Conservation (phyloP, 163 green algal species). For the Chlorella variabilis region DNA sequence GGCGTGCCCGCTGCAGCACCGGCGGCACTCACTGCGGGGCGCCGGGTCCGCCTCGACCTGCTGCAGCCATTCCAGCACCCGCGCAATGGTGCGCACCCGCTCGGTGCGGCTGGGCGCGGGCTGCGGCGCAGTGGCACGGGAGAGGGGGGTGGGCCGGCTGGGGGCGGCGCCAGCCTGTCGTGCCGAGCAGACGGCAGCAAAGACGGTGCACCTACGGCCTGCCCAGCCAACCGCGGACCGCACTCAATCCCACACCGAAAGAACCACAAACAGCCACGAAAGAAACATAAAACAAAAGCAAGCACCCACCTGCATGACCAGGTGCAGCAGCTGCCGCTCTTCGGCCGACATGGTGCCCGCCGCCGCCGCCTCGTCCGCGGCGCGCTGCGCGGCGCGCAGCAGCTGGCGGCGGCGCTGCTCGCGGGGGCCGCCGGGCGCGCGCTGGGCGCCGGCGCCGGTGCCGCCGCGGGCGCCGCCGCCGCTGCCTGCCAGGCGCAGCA, state of each 20-base stretch:
- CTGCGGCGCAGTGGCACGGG: background rate
- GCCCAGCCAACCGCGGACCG: background rate
- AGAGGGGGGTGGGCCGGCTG: background rate
- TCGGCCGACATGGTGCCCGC: background rate
- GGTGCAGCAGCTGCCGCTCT: background rate
- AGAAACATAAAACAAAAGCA: too few relatives aligned
- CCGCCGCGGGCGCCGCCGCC: background rate
- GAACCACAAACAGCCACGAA: too few relatives aligned
- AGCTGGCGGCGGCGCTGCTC: constrained; percentile 10
- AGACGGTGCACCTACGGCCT: too few relatives aligned
- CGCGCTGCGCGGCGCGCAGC: background rate
- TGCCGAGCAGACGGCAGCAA: background rate
- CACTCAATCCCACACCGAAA: too few relatives aligned
- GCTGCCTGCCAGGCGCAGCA: background rate
- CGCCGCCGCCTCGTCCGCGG: background rate
- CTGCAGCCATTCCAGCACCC: constrained; percentile 29
- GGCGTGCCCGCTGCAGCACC: background rate
- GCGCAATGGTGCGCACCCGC: constrained; percentile 14
- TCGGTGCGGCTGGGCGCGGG: background rate
- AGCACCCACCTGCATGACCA: background rate
- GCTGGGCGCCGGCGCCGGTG: background rate
- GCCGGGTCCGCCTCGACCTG: background rate
- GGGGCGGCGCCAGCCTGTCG: background rate
- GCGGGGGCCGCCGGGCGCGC: too few relatives aligned
- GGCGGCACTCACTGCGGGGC: background rate